A percentile compares a stretch with the other conserved stretches of the same genome.
These are phyloP conservation scores for Yarrowia osloensis DNA, from an alignment of 805 yeast genomes.

Conservation along the genomic window DNA sequence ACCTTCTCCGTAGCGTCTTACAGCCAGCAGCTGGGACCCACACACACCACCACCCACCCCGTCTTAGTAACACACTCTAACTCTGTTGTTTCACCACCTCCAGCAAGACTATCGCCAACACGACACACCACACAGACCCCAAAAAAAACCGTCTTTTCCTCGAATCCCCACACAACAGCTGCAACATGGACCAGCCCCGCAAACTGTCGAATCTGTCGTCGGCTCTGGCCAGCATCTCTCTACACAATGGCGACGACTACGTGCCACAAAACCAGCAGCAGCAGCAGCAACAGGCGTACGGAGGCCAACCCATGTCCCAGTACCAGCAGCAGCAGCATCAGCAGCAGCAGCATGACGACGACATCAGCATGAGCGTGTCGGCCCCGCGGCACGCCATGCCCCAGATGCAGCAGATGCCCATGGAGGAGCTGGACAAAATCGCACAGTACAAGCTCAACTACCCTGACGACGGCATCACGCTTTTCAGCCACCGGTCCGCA, in stretches of 20 bases:
- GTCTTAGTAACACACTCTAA: constrained; percentile 18
- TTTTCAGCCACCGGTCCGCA: constrained; percentile 79
- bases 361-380: constrained; percentile 28
- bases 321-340: constrained; percentile 18
- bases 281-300: constrained; percentile 21
- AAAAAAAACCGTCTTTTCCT: not conserved
- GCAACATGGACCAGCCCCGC: constrained; percentile 33
- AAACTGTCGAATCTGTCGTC: constrained; percentile 40
- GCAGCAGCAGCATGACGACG: constrained; percentile 14
- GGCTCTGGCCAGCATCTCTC: constrained; percentile 40
- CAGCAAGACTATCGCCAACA: constrained; percentile 24
- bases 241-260: constrained; percentile 32
- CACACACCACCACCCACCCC: not conserved
- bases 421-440: constrained; percentile 28
- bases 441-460: constrained; percentile 71
- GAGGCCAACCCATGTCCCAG: constrained; percentile 12
- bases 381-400: constrained; percentile 7
- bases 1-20: not conserved
- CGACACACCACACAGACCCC: not conserved
- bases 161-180: not conserved
- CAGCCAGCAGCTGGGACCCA: not conserved
- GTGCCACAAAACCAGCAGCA: constrained; percentile 19
- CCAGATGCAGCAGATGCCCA: constrained; percentile 6
- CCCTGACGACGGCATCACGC: constrained; percentile 79
- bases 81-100: constrained; percentile 24